Evolutionary conservation across 2,329 filamentous ascomycete species (phyloP).

Genomic region (Ophiobolus disseminans): DNA sequence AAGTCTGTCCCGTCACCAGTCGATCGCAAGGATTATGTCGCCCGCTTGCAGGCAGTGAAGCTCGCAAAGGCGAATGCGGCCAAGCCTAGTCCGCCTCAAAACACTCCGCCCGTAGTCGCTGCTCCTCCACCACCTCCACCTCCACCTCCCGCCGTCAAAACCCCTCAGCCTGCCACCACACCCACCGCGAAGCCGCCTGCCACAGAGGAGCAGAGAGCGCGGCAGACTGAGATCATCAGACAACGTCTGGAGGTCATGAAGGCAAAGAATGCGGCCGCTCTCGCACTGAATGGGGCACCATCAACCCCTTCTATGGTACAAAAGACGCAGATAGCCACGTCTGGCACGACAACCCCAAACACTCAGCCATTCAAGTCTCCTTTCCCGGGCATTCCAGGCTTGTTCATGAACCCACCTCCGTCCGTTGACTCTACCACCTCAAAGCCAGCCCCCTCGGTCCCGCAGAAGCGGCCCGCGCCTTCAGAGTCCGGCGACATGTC

Average conservation of each 20-base stretch:
- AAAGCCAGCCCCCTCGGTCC: constrained; percentile 12
- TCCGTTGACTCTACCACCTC: constrained; percentile 8
- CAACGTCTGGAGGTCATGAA: constrained; percentile 75
- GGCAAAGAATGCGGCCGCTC: constrained; percentile 23
- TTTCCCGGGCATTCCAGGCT: constrained; percentile 57
- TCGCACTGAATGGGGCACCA: constrained; percentile 14
- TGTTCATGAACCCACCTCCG: constrained; percentile 55
- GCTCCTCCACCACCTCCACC: constrained; percentile 12
- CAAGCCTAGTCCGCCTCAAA: constrained; percentile 30
- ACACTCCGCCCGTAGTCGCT: constrained; percentile 22
- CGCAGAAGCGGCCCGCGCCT: constrained; percentile 68
- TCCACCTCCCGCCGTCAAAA: constrained; percentile 13
- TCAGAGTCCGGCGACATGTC: constrained; percentile 72
- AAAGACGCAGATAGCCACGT: constrained; percentile 7
- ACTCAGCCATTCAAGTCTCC: constrained; percentile 18
- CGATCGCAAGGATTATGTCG: constrained; percentile 78
- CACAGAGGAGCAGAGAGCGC: constrained; percentile 56
- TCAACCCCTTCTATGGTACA: constrained; percentile 9
- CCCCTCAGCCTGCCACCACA: constrained; percentile 23
- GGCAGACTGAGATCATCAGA: constrained; percentile 77
- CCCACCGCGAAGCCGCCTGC: constrained; percentile 21
- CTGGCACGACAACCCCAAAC: constrained; percentile 7
- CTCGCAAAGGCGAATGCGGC: constrained; percentile 55
- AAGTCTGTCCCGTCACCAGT: constrained; percentile 50
- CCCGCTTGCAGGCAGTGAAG: constrained; percentile 76